These are phyloP conservation scores for Chloris gayana DNA, from an alignment of 176 grass and related monocot genomes.

Conservation along the genomic window DNA sequence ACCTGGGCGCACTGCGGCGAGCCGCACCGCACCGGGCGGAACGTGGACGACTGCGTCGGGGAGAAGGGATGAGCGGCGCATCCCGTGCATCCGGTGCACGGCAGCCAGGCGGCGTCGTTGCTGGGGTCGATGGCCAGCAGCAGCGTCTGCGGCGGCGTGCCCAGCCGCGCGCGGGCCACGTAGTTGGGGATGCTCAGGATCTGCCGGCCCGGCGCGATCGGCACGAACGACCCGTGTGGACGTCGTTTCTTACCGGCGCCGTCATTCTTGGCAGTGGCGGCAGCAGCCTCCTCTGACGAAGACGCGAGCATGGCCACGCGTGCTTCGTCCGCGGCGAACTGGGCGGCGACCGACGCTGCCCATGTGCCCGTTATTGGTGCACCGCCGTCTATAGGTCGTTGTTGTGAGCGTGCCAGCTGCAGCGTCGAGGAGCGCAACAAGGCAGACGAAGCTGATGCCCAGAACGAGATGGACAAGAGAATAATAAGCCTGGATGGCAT, in stretches of 20 bases:
- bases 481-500: slow-evolving; percentile 15
- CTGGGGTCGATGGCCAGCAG: slow-evolving; percentile 84
- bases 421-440: slow-evolving; percentile 52
- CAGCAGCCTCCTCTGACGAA: slow-evolving; percentile 19
- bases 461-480: neutral
- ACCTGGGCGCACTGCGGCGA: slow-evolving; percentile 55
- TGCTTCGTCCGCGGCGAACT: slow-evolving; percentile 50
- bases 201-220: slow-evolving; percentile 66
- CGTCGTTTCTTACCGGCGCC: neutral
- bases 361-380: slow-evolving; percentile 31
- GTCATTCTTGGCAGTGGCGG: neutral
- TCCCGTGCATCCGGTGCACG: slow-evolving; percentile 61
- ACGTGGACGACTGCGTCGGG: slow-evolving; percentile 52
- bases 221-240: slow-evolving; percentile 24
- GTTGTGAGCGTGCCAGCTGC: slow-evolving; percentile 50
- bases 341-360: slow-evolving; percentile 53
- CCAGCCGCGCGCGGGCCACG: slow-evolving; percentile 66
- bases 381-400: neutral
- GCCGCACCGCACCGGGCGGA: slow-evolving; percentile 54
- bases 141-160: slow-evolving; percentile 62
- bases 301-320: slow-evolving; percentile 45
- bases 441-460: neutral
- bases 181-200: slow-evolving; percentile 76
- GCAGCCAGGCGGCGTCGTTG: slow-evolving; percentile 79
- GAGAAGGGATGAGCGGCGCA: slow-evolving; percentile 50